phyloP scores from a whole-genome alignment of 148 eudicot species.

The Vaccinium darrowii region DNA sequence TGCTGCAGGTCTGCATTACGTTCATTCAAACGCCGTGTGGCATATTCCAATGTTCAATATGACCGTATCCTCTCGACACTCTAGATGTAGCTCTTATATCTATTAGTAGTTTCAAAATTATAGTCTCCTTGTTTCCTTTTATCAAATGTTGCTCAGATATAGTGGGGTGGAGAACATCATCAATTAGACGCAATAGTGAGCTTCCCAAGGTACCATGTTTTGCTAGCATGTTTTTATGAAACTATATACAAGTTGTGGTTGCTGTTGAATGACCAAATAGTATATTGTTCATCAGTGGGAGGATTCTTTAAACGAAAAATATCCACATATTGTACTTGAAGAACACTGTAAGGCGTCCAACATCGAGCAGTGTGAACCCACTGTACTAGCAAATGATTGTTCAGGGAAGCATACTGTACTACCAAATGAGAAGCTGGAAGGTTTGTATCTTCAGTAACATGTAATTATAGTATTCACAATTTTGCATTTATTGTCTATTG shows the following conservation, averaged over 20 bases:
- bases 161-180: slow-evolving; percentile 98
- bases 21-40: slow-evolving; percentile 77
- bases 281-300: slow-evolving; percentile 50
- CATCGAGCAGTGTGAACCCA: slow-evolving; percentile 25
- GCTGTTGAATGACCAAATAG: slow-evolving; percentile 17
- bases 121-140: slow-evolving; percentile 35
- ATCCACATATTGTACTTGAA: slow-evolving; percentile 58
- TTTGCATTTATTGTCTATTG: neutral
- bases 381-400: slow-evolving; percentile 25
- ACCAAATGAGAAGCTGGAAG: slow-evolving; percentile 43
- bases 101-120: neutral
- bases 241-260: slow-evolving; percentile 11
- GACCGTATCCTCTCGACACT: slow-evolving; percentile 77
- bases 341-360: slow-evolving; percentile 50
- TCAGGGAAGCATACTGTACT: slow-evolving; percentile 5
- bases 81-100: neutral
- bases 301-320: slow-evolving; percentile 43
- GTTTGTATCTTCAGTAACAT: slow-evolving; percentile 18
- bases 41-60: slow-evolving; percentile 86
- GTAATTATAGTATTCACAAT: neutral
- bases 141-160: slow-evolving; percentile 54
- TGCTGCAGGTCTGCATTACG: slow-evolving; percentile 77
- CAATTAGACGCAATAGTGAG: slow-evolving; percentile 76
- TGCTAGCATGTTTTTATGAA: slow-evolving; percentile 10
- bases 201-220: slow-evolving; percentile 73